Evolutionary conservation across 1,284 basidiomycete genomes (phyloP), one percentile per base, ranked within the genome.

Genomic region (Xerocomus minutiporus): DNA sequence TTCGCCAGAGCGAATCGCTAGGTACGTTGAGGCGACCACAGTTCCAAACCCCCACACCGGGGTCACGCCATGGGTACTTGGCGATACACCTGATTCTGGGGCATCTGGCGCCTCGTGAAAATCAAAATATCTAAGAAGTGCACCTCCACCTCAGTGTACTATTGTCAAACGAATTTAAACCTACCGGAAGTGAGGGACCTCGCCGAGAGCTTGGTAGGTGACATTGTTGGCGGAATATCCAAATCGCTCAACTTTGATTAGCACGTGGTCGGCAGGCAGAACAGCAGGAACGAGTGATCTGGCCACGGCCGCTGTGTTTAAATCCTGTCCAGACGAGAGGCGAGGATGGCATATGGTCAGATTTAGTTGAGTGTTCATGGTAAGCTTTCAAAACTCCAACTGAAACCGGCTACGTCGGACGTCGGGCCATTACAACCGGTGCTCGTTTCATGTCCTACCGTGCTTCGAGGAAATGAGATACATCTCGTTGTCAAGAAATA

Each of bases 1-100:
- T 61, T 86, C 83, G 7, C 80, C 83, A 26, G 66, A 50, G 20
- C 65, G 51, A 29, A 86, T 75, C 44, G 71, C 72, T 4, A 69
- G 62, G 59, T 81, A 75, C 0, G 71, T 72, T 1, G 81, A 83
- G 47, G 59, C 64, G 3, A 78, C 57, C 5, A 85, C 65, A 1
- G 77, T 80, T 8, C 77, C 83, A 55, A 83, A 86, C 4, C 82
- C 83, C 84, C 83, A 85, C 7, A 84, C 83, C 0, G 84, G 83
- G 20, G 82, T 75, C 25, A 85, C 63, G 0, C 83, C 84, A 60
- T 84, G 79, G 0, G 77, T 79, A 51, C 71, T 69, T 7, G 73
- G 57, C 2, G 78, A 78, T 2, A 74, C 69, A 9, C 58, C 59
- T 11, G 17, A 59, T 59, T 41, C 56, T 48, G 9, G 63, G 54